These are phyloP conservation scores for Aureobasidium sp. DNA, from an alignment of 2,329 filamentous ascomycete genomes.

Conservation along the genomic window DNA sequence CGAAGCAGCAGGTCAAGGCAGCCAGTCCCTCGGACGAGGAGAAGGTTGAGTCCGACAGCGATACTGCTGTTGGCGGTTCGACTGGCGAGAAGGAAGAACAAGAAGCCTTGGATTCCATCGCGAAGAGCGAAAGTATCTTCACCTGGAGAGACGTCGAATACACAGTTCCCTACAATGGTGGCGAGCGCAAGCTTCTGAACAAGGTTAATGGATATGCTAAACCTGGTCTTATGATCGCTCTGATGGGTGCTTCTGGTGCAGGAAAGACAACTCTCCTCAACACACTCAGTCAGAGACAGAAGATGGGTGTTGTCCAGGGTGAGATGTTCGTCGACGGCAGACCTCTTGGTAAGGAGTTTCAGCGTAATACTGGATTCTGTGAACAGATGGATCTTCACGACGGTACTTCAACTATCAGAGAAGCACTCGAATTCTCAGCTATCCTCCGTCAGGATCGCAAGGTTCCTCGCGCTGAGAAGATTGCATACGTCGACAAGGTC, in stretches of 20 bases:
- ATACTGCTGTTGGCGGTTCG: slow-evolving; percentile 22
- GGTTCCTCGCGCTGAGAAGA: slow-evolving; percentile 52
- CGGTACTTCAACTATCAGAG: slow-evolving; percentile 57
- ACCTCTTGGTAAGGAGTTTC: slow-evolving; percentile 55
- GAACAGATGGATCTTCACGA: slow-evolving; percentile 68
- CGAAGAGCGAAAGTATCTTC: slow-evolving; percentile 57
- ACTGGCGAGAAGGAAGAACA: slow-evolving; percentile 31
- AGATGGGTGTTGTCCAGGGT: slow-evolving; percentile 55
- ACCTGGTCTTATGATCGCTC: slow-evolving; percentile 69
- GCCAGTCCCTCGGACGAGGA: slow-evolving; percentile 50
- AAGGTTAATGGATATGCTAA: slow-evolving; percentile 70
- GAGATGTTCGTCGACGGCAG: slow-evolving; percentile 66
- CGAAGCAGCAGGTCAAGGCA: slow-evolving; percentile 50
- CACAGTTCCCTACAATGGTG: slow-evolving; percentile 61
- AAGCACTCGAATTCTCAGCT: slow-evolving; percentile 63
- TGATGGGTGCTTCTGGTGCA: slow-evolving; percentile 75
- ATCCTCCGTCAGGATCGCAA: slow-evolving; percentile 53
- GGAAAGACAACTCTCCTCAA: slow-evolving; percentile 81
- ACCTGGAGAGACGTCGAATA: slow-evolving; percentile 67
- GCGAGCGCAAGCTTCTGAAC: slow-evolving; percentile 57
- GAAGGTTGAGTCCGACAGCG: slow-evolving; percentile 34
- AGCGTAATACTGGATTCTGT: slow-evolving; percentile 63
- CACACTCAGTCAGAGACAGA: slow-evolving; percentile 66
- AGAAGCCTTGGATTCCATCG: slow-evolving; percentile 41
- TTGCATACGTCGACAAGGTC: slow-evolving; percentile 60